Evolutionary conservation across 495 filamentous ascomycete genomes (phyloP), one percentile per base, ranked within the genome.

Genomic region (Daldinia concentrica): DNA sequence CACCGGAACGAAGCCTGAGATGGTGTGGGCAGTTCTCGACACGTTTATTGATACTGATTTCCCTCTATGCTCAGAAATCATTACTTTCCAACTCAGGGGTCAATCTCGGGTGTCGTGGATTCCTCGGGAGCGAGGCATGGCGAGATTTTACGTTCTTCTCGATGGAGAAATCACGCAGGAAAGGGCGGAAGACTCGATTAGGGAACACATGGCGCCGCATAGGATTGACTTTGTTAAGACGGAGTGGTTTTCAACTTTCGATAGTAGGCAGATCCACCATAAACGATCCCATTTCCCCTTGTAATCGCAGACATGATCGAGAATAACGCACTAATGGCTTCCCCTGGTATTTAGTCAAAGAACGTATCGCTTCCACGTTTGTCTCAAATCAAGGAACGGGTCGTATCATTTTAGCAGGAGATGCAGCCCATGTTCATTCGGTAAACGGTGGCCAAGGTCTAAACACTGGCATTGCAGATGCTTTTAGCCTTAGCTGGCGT

Each of bases 341-440:
- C 17, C 9, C 27, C 19, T 26, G 43, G 9, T n/a, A 3, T 61
- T 62, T 62, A 76, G 74, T 76, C 37, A 75, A 75, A 45, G 72
- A 74, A 41, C 30, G 75, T 26, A 75, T 77, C 26, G 75, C 68
- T 6, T 70, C 62, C 1, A 70, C 69, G 0, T 77, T 77, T 26
- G 62, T 77, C 27, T 73, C 75, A 15, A 66, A 66, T 15, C 55
- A 62, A 34, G 58, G 61, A 55, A 39, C 41, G 26, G 69, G 69
- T 7, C 75, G 83, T 15, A 72, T 85, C 29, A 81, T 86, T 61
- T 68, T 86, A 1, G 83, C 82, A 9, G 84, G 85, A 2, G 85
- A 87, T 60, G 83, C 85, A 0, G 84, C 84, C 6, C 84, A 87
- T 60, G 80, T 81, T 0, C 80, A 85, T n/a, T 81, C 80, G 4